Conservation (phyloP, 169 alveolate genomes). For the Fabrea salina region DNA sequence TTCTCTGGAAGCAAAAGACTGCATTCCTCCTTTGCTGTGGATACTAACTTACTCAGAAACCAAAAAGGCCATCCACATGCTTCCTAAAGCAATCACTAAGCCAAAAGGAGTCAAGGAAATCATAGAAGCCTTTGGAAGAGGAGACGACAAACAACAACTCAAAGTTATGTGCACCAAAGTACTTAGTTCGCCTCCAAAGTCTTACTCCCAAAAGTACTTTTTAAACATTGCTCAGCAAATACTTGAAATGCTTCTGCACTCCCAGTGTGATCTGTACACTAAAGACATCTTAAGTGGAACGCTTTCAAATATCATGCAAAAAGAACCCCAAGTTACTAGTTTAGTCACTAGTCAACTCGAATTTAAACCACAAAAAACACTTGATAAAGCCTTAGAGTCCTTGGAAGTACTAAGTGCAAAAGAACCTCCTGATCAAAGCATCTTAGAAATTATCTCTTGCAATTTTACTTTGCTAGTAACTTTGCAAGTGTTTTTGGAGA, state of each 20-base stretch:
- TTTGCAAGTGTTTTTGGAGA: neutral
- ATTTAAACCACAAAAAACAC: neutral
- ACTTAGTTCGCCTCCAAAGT: neutral
- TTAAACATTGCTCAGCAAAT: neutral
- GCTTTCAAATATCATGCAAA: neutral
- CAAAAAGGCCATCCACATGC: neutral
- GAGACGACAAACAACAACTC: neutral
- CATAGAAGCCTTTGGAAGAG: neutral
- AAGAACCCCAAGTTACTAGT: neutral
- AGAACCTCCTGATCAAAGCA: neutral
- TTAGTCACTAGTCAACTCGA: neutral
- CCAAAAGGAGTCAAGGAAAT: neutral
- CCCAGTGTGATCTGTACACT: neutral
- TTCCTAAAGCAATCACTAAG: neutral
- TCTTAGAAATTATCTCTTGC: neutral
- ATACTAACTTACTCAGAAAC: neutral
- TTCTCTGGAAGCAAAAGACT: neutral
- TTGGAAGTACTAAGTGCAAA: neutral
- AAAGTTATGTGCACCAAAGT: neutral
- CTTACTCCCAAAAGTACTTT: neutral
- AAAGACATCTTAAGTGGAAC: neutral
- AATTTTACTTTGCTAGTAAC: neutral
- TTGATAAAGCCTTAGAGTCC: neutral
- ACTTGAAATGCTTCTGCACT: neutral
- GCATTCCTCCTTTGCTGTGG: neutral